Conservation (phyloP, 2,329 filamentous ascomycete genomes). For the Epicoccum nigrum region DNA sequence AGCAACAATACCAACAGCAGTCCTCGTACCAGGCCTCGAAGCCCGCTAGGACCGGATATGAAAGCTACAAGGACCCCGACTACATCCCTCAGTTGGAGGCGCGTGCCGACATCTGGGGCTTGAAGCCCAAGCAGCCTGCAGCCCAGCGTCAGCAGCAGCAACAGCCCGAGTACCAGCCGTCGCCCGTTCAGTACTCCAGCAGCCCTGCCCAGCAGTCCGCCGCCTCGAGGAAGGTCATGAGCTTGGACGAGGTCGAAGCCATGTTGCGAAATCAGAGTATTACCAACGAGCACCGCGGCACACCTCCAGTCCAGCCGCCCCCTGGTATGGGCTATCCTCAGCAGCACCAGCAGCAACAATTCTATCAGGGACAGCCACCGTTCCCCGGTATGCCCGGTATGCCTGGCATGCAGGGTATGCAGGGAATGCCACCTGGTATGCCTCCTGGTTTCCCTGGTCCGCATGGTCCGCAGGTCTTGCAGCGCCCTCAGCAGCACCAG, state of each 20-base stretch:
- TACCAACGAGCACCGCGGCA: slow-evolving; percentile 21
- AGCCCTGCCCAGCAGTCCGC: slow-evolving; percentile 30
- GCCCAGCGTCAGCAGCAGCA: slow-evolving; percentile 33
- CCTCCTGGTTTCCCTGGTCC: slow-evolving; percentile 49
- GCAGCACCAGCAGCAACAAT: slow-evolving; percentile 28
- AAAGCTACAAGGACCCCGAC: slow-evolving; percentile 84
- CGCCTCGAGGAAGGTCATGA: slow-evolving; percentile 79
- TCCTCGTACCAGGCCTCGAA: slow-evolving; percentile 56
- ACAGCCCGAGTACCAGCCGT: slow-evolving; percentile 29
- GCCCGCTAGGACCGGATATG: slow-evolving; percentile 81
- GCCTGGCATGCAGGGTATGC: slow-evolving; percentile 33
- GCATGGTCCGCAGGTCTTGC: slow-evolving; percentile 56
- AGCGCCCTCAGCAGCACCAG: slow-evolving; percentile 53
- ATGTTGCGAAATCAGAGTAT: slow-evolving; percentile 78
- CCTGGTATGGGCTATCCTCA: slow-evolving; percentile 28
- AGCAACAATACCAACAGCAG: slow-evolving; percentile 54
- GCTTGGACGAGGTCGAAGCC: slow-evolving; percentile 94
- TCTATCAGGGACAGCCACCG: slow-evolving; percentile 37
- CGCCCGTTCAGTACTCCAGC: slow-evolving; percentile 22
- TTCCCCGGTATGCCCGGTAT: slow-evolving; percentile 45
- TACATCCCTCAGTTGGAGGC: slow-evolving; percentile 90
- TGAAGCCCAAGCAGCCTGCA: slow-evolving; percentile 65
- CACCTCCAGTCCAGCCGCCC: slow-evolving; percentile 36
- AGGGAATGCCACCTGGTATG: slow-evolving; percentile 14
- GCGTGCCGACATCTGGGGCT: slow-evolving; percentile 91